Percentiles rank a stretch among this genome's conserved stretches.
These are phyloP conservation scores for Zizania palustris DNA, from an alignment of 202 grass and related monocot species.

Conservation along the genomic window DNA sequence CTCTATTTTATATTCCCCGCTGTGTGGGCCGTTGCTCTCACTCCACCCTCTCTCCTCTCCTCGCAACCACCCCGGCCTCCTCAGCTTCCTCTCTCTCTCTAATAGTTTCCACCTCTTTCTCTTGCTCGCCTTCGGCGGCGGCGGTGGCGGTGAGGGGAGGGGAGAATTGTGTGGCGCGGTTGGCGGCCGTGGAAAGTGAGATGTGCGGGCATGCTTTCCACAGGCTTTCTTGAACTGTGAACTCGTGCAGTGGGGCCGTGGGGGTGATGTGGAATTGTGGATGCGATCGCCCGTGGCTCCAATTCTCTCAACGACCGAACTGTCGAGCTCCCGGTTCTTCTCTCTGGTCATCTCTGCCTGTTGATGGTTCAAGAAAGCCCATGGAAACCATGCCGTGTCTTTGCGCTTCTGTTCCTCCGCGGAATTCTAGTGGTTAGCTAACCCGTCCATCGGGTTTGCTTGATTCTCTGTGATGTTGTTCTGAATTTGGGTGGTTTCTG, in stretches of 20 bases:
- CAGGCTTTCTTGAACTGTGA: conserved; percentile 99
- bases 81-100: not conserved
- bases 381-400: conserved; percentile 77
- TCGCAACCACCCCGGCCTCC: conserved; percentile 39
- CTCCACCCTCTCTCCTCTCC: not conserved
- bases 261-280: not conserved
- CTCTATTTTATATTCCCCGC: too few species aligned
- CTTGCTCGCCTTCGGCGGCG: not conserved
- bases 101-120: not conserved
- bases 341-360: conserved; percentile 35
- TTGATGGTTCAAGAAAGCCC: conserved; percentile 99
- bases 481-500: conserved; percentile 13
- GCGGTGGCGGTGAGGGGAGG: not conserved
- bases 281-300: too few species aligned
- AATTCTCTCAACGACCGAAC: conserved; percentile 18
- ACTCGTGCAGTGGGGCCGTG: too few species aligned
- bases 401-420: too few species aligned
- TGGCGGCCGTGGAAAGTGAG: conserved; percentile 28
- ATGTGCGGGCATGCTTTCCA: conserved; percentile 75
- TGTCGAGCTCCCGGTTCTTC: conserved; percentile 6
- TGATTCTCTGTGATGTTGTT: not conserved
- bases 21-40: conserved; percentile 7
- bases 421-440: too few species aligned
- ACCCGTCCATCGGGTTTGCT: too few species aligned
- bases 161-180: conserved; percentile 14